These are phyloP conservation scores for Fraxinus pennsylvanica DNA, from an alignment of 257 asterid genomes.

Conservation along the genomic window DNA sequence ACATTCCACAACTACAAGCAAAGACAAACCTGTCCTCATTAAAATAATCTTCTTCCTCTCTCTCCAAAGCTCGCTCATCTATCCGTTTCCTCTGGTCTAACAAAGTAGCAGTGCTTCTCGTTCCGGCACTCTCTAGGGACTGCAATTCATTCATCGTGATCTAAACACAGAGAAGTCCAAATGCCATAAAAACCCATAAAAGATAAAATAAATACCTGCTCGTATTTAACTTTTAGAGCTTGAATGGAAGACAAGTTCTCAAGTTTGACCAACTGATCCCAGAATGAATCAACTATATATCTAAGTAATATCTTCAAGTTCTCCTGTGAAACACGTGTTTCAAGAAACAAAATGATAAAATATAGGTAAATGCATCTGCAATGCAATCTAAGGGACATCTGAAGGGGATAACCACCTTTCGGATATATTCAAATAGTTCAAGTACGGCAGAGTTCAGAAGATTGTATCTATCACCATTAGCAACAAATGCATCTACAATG, in stretches of 20 bases:
- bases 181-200: slow-evolving; percentile 2
- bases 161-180: slow-evolving; percentile 17
- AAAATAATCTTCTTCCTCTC: slow-evolving; percentile 95
- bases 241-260: slow-evolving; percentile 64
- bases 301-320: slow-evolving; percentile 74
- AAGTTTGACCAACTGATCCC: slow-evolving; percentile 80
- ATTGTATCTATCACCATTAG: slow-evolving; percentile 88
- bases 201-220: slow-evolving; percentile 62
- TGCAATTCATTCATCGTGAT: slow-evolving; percentile 30
- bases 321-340: slow-evolving; percentile 58
- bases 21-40: slow-evolving; percentile 85
- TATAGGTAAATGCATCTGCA: slow-evolving; percentile 13
- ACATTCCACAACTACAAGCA: neutral
- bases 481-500: slow-evolving; percentile 77
- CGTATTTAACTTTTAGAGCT: slow-evolving; percentile 81
- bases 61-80: slow-evolving; percentile 91
- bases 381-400: slow-evolving; percentile 16
- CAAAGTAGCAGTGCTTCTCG: slow-evolving; percentile 46
- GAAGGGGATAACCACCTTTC: slow-evolving; percentile 60
- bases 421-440: slow-evolving; percentile 79
- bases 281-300: slow-evolving; percentile 78
- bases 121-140: slow-evolving; percentile 67
- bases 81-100: slow-evolving; percentile 74
- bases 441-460: slow-evolving; percentile 93
- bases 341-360: slow-evolving; percentile 4